Base-by-base conservation (phyloP, 306 rosid species). In the Erythrophleum fordii region DNA sequence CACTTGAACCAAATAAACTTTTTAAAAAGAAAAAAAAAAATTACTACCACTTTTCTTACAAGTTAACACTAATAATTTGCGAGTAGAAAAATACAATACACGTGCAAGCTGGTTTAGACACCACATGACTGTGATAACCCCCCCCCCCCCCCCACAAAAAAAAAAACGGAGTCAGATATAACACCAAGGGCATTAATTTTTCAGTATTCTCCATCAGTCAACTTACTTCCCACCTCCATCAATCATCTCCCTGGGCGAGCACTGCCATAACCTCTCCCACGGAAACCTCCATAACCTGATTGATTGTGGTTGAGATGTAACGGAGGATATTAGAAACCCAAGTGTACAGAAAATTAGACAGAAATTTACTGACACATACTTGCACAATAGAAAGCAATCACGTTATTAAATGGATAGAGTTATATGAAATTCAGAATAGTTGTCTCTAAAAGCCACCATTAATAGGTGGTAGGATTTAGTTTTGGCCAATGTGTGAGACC, bases 161-260 rank as follows among this genome's bases (percentile, higher is more conserved):
- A 3, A 10, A n/a, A 34, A 3, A 42, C n/a, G 31, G 13, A 29
- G 45, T 51, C 20, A 78, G 69, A 51, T 55, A n/a, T 14, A 29
- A 48, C 62, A 49, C 17, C 56, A 37, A 34, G 60, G 76, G 37
- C 35, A 8, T 25, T 56, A 48, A 49, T 64, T 26, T 51, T 28
- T 26, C 71, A 80, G 42, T 55, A 35, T 22, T 78, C 75, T 62
- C 68, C 41, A 60, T 67, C 42, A 34, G 39, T 73, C 81, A 58
- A 49, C 76, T 48, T 48, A 51, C 37, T 73, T 52, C 76, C 37
- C 13, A 45, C 44, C 49, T 53, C 25, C 79, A 51, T 29, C 68
- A n/a, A 79, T 88, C 77, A 92, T 83, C 89, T 91, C 94, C 95
- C 84, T 0, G 90, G 44, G 26, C 92, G 90, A 74, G 89, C 80